A percentile compares a stretch with the other conserved stretches of the same genome.
Conservation (phyloP, 306 rosid species). For the Fragaria ananassa region DNA sequence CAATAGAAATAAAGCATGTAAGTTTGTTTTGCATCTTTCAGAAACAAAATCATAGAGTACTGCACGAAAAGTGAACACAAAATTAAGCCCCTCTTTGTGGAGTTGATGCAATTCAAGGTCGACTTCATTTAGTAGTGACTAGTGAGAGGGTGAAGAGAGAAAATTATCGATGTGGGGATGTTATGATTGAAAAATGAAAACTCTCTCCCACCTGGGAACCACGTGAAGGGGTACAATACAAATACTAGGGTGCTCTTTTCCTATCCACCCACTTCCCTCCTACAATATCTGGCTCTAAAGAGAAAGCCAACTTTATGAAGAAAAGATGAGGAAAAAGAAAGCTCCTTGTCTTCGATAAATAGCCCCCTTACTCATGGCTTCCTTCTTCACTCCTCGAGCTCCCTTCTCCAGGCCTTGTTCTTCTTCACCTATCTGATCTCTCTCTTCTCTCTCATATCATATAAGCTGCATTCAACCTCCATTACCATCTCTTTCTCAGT, state of each 20-base stretch:
- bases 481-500: neutral
- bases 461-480: neutral
- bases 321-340: conserved; percentile 48
- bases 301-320: conserved; percentile 43
- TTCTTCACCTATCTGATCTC: conserved; percentile 16
- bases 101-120: neutral
- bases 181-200: neutral
- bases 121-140: neutral
- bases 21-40: neutral
- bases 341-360: conserved; percentile 50
- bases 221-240: conserved; percentile 71
- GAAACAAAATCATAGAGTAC: neutral
- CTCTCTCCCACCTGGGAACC: conserved; percentile 45
- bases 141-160: neutral
- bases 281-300: conserved; percentile 42
- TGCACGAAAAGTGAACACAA: neutral
- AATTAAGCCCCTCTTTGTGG: conserved; percentile 6
- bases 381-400: conserved; percentile 16
- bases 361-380: conserved; percentile 15
- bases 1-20: neutral
- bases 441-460: conserved; percentile 8
- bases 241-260: conserved; percentile 31
- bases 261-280: conserved; percentile 45
- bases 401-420: conserved; percentile 12
- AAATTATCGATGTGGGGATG: neutral